Evolutionary conservation across 805 yeast genomes (phyloP).

Genomic region (Cyberlindnera mrakii): DNA sequence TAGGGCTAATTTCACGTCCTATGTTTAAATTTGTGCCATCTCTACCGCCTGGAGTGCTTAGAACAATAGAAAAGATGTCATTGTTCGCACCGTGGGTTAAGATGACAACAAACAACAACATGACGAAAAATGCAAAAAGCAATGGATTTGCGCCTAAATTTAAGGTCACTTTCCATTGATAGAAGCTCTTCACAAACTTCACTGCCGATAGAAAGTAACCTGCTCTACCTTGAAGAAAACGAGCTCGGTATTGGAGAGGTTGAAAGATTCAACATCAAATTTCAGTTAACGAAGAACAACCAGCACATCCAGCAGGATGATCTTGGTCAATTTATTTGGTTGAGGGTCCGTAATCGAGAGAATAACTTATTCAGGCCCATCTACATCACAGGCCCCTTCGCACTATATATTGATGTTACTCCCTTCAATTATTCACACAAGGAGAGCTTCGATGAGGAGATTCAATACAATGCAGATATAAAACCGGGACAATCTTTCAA

Average conservation of each 20-base stretch:
- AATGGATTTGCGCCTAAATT: too few relatives aligned
- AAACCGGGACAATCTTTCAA: slow-evolving; percentile 70
- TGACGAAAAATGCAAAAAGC: too few relatives aligned
- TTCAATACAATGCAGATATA: slow-evolving; percentile 45
- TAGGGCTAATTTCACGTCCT: too few relatives aligned
- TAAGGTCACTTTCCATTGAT: neutral
- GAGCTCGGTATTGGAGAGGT: slow-evolving; percentile 17
- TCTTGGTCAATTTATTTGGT: slow-evolving; percentile 27
- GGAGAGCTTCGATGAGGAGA: slow-evolving; percentile 33
- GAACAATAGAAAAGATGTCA: too few relatives aligned
- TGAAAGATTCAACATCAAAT: slow-evolving; percentile 9
- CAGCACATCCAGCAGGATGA: slow-evolving; percentile 7
- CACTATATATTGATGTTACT: slow-evolving; percentile 76
- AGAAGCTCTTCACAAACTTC: neutral
- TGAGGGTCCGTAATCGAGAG: slow-evolving; percentile 66
- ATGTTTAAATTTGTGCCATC: too few relatives aligned
- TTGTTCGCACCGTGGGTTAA: too few relatives aligned
- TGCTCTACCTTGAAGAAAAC: slow-evolving; percentile 10
- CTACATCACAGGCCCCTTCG: slow-evolving; percentile 82
- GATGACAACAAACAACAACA: too few relatives aligned
- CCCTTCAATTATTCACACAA: slow-evolving; percentile 57
- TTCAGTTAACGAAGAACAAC: neutral
- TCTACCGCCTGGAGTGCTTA: too few relatives aligned
- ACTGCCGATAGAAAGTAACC: slow-evolving; percentile 3
- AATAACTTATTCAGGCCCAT: slow-evolving; percentile 73